Percentiles rank a stretch among this genome's conserved stretches.
These are phyloP conservation scores for Fusarium protoensiforme DNA, from an alignment of 2,329 filamentous ascomycete species.

Conservation along the genomic window DNA sequence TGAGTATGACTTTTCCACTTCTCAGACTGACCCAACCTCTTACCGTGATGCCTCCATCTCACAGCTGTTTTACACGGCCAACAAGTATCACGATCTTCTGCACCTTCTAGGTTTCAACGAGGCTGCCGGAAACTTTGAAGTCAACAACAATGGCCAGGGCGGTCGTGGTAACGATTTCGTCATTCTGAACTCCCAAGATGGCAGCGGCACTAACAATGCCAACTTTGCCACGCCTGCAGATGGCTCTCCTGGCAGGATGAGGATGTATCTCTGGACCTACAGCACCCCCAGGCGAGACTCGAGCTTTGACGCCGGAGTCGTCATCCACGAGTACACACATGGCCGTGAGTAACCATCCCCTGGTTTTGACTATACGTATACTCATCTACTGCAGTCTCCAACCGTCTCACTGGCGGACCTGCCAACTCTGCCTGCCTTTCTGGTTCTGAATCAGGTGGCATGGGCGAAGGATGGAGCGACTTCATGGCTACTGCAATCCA, in stretches of 20 bases:
- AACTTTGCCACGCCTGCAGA: slow-evolving; percentile 67
- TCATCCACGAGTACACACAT: slow-evolving; percentile 70
- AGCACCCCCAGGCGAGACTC: slow-evolving; percentile 62
- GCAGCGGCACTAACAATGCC: slow-evolving; percentile 65
- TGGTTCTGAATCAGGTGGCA: slow-evolving; percentile 62
- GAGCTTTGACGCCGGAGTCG: slow-evolving; percentile 68
- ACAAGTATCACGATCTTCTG: slow-evolving; percentile 69
- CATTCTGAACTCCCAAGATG: slow-evolving; percentile 68
- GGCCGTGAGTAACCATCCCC: slow-evolving; percentile 49
- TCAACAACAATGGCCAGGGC: slow-evolving; percentile 65
- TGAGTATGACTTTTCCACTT: slow-evolving; percentile 55
- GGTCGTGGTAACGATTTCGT: slow-evolving; percentile 63
- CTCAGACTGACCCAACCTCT: slow-evolving; percentile 46
- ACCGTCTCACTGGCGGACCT: slow-evolving; percentile 68
- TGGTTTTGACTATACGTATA: slow-evolving; percentile 3
- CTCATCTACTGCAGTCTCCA: slow-evolving; percentile 56
- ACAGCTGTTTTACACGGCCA: slow-evolving; percentile 71
- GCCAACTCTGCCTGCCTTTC: slow-evolving; percentile 61
- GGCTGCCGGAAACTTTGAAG: slow-evolving; percentile 68
- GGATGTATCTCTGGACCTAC: slow-evolving; percentile 67
- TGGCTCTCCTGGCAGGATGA: slow-evolving; percentile 63
- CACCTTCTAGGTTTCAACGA: slow-evolving; percentile 69
- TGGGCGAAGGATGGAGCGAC: slow-evolving; percentile 70
- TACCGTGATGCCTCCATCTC: slow-evolving; percentile 67
- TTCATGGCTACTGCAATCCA: slow-evolving; percentile 65